phyloP scores from a whole-genome alignment of 345 rosid genomes.

The Euphorbia lathyris region DNA sequence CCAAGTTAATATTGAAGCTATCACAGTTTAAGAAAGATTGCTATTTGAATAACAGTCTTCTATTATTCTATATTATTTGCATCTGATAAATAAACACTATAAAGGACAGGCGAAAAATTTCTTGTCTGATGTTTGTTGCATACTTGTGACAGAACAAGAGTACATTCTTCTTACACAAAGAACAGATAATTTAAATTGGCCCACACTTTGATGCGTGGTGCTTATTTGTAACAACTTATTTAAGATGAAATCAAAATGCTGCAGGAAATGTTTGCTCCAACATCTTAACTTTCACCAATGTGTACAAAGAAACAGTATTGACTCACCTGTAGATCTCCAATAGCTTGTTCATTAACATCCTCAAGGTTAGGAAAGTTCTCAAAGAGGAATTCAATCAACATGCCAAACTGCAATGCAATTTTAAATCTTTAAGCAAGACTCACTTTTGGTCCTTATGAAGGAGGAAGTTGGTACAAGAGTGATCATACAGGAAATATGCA shows the following conservation, averaged over 20 bases:
- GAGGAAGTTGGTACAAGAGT: not conserved
- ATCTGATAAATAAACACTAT: not conserved
- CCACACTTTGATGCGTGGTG: no score
- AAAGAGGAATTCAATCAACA: slow-evolving; percentile 90
- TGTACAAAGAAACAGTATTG: not conserved
- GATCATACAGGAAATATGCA: not conserved
- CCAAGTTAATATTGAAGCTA: not conserved
- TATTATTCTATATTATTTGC: no score
- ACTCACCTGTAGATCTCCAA: slow-evolving; percentile 92
- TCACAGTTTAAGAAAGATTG: not conserved
- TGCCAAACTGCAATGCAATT: slow-evolving; percentile 73
- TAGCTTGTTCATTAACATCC: slow-evolving; percentile 63
- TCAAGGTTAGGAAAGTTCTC: slow-evolving; percentile 70
- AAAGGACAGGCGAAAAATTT: not conserved
- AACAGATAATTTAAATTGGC: no score
- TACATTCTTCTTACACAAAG: no score
- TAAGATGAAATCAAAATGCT: not conserved
- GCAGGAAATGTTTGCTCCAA: not conserved
- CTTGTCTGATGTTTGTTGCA: not conserved
- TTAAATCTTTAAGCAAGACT: slow-evolving; percentile 2
- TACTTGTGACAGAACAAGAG: not conserved
- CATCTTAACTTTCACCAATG: not conserved
- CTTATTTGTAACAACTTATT: no score
- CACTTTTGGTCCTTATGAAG: not conserved
- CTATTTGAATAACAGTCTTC: not conserved